Percentiles rank a stretch among this genome's conserved stretches.
Evolutionary conservation across 2,329 filamentous ascomycete genomes (phyloP).

Genomic region (Colletotrichum liaoningense): DNA sequence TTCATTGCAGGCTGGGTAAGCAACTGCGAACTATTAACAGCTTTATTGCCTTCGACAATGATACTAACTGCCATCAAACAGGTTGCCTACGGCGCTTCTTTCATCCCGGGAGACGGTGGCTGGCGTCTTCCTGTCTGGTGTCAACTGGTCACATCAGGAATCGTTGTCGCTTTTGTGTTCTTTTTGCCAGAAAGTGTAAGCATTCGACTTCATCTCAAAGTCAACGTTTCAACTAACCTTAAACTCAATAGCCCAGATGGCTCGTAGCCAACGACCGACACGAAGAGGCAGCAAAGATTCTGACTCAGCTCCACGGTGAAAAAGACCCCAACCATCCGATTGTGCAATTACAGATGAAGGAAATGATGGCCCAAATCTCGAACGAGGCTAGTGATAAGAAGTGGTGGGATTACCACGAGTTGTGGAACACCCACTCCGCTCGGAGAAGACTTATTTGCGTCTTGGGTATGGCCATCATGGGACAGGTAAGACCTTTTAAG

Average conservation of each 20-base stretch:
- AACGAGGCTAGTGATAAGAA: constrained; percentile 63
- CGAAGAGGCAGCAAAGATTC: constrained; percentile 54
- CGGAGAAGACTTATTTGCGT: constrained; percentile 64
- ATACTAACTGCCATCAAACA: not conserved
- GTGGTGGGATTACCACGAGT: constrained; percentile 67
- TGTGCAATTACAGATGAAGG: constrained; percentile 63
- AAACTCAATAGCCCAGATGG: constrained; percentile 50
- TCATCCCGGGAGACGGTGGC: constrained; percentile 48
- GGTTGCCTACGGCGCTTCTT: constrained; percentile 59
- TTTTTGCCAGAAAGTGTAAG: constrained; percentile 57
- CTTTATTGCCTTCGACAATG: too few species aligned
- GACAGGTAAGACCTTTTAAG: constrained; percentile 55
- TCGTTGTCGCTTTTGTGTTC: constrained; percentile 55
- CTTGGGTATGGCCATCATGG: constrained; percentile 62
- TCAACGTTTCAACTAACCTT: too few species aligned
- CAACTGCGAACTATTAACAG: not conserved
- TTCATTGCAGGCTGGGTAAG: constrained; percentile 64
- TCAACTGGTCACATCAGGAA: constrained; percentile 61
- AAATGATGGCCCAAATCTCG: constrained; percentile 58
- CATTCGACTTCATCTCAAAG: too few species aligned
- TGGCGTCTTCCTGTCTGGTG: constrained; percentile 65
- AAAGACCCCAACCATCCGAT: constrained; percentile 61
- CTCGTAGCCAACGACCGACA: constrained; percentile 54
- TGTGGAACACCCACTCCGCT: constrained; percentile 61
- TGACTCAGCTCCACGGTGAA: constrained; percentile 64